These are phyloP conservation scores for Colletotrichum camelliae DNA, from an alignment of 2,329 filamentous ascomycete species.

Conservation along the genomic window DNA sequence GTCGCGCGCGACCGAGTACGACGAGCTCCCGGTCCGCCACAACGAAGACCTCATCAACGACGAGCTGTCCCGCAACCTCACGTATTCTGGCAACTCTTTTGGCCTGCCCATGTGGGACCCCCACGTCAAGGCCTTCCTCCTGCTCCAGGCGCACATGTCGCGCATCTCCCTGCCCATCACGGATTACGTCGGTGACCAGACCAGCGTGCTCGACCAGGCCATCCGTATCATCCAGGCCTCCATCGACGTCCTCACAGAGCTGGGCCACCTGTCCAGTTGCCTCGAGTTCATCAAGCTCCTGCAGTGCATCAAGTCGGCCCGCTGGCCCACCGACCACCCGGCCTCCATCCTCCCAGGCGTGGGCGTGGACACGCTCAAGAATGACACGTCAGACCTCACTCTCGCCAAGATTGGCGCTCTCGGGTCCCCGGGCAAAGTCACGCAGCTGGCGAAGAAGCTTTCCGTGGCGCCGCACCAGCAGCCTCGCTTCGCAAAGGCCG, in stretches of 20 bases:
- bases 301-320: constrained; percentile 89
- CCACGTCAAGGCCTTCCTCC: constrained; percentile 92
- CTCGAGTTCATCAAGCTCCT: constrained; percentile 83
- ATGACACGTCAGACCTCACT: constrained; percentile 40
- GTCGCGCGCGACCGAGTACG: constrained; percentile 91
- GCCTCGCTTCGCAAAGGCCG: constrained; percentile 60
- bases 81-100: constrained; percentile 63
- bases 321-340: constrained; percentile 86
- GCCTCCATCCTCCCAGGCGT: constrained; percentile 82
- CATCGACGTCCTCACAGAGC: constrained; percentile 90
- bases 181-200: constrained; percentile 96
- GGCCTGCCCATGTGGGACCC: constrained; percentile 96
- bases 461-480: constrained; percentile 50
- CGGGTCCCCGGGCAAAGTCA: constrained; percentile 36
- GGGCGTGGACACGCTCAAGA: constrained; percentile 43
- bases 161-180: constrained; percentile 91
- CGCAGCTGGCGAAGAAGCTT: constrained; percentile 55
- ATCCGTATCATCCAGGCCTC: constrained; percentile 96
- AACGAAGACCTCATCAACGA: constrained; percentile 98
- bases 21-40: constrained; percentile 95
- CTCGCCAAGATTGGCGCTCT: constrained; percentile 49
- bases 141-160: constrained; percentile 94
- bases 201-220: constrained; percentile 88
- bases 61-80: constrained; percentile 83
- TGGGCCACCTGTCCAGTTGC: constrained; percentile 81